A percentile compares a stretch with the other conserved stretches of the same genome.
These are phyloP conservation scores for Cordia subcordata DNA, from an alignment of 257 asterid species.

Conservation along the genomic window DNA sequence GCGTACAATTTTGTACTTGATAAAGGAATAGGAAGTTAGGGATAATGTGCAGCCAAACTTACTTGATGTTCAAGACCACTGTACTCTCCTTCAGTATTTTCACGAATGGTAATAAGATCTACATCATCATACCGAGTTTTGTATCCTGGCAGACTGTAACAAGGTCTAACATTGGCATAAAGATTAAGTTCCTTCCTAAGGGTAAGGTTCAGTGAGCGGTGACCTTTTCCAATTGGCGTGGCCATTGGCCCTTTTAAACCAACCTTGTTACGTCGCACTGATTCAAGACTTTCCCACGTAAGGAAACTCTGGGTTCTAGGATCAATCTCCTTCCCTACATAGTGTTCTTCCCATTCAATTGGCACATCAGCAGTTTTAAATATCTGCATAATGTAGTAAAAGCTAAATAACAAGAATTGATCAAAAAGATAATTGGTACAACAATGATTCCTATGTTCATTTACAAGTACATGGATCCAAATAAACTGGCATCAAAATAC, in stretches of 20 bases:
- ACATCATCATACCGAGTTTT: slow-evolving; percentile 90
- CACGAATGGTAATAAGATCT: slow-evolving; percentile 73
- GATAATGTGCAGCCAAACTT: neutral
- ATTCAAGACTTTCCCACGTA: slow-evolving; percentile 97
- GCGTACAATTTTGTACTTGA: neutral
- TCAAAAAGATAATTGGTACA: neutral
- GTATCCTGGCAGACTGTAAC: slow-evolving; percentile 93
- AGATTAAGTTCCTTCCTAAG: slow-evolving; percentile 90
- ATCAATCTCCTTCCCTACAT: slow-evolving; percentile 78
- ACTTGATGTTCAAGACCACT: slow-evolving; percentile 57
- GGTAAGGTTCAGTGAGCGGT: slow-evolving; percentile 92
- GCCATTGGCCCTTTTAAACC: slow-evolving; percentile 99
- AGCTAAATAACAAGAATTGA: neutral
- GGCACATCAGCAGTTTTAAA: slow-evolving; percentile 80
- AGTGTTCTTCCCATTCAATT: slow-evolving; percentile 97
- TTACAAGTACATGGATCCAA: neutral
- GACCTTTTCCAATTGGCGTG: slow-evolving; percentile 96
- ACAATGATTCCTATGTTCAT: neutral
- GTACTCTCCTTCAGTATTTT: slow-evolving; percentile 55
- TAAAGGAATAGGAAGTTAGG: neutral
- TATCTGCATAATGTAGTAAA: slow-evolving; percentile 37
- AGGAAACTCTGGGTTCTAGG: slow-evolving; percentile 95
- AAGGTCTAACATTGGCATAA: slow-evolving; percentile 95
- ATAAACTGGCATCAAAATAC: neutral
- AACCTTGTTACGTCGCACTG: slow-evolving; percentile 75